A percentile compares a stretch with the other conserved stretches of the same genome.
phyloP scores from a whole-genome alignment of 2,329 filamentous ascomycete genomes.

The Botryotinia calthae region DNA sequence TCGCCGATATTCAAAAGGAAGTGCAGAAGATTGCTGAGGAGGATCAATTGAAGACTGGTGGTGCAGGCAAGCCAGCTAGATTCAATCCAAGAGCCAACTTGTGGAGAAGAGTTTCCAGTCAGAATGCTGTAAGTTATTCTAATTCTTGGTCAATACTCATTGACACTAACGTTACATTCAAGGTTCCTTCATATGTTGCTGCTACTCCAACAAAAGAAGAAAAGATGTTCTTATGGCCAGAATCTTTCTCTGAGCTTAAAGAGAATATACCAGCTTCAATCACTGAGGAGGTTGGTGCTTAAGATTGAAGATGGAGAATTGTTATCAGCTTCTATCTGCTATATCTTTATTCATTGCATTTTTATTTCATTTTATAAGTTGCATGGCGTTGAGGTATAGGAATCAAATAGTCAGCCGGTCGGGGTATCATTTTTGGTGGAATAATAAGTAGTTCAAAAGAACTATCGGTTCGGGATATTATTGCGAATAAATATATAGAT shows the following conservation, averaged over 20 bases:
- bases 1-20: slow-evolving; percentile 62
- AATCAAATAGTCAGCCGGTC: neutral
- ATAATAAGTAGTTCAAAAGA: neutral
- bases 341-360: neutral
- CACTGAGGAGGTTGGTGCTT: neutral
- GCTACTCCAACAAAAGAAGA: slow-evolving; percentile 56
- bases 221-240: slow-evolving; percentile 62
- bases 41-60: slow-evolving; percentile 60
- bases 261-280: slow-evolving; percentile 5
- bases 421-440: neutral
- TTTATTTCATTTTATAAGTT: neutral
- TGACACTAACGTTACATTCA: slow-evolving; percentile 1
- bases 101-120: slow-evolving; percentile 62
- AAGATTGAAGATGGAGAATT: neutral
- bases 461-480: neutral
- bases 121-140: slow-evolving; percentile 44
- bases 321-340: neutral
- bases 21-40: slow-evolving; percentile 56
- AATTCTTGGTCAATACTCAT: neutral
- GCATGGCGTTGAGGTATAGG: slow-evolving; percentile 10
- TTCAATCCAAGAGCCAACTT: slow-evolving; percentile 69
- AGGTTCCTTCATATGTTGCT: slow-evolving; percentile 48
- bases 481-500: neutral
- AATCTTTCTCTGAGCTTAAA: slow-evolving; percentile 49
- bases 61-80: slow-evolving; percentile 55